phyloP scores from a whole-genome alignment of 2,329 filamentous ascomycete genomes.

The Fusarium veterinarium region DNA sequence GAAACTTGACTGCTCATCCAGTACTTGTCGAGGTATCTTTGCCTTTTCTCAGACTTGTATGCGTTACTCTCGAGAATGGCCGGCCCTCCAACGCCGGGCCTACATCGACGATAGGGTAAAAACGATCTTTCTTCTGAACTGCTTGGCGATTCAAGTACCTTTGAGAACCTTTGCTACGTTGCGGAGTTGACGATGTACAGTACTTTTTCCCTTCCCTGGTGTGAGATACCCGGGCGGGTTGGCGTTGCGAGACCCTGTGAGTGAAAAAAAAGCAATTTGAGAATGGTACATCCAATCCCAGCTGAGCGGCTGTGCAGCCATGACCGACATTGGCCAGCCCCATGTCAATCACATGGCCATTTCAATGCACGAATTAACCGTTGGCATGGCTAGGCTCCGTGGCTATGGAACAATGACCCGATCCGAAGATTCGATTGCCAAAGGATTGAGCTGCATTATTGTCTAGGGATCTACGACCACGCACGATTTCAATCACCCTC shows the following conservation, averaged over 20 bases:
- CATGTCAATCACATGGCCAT: conserved; percentile 45
- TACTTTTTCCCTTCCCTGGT: conserved; percentile 39
- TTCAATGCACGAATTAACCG: conserved; percentile 37
- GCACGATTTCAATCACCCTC: conserved; percentile 38
- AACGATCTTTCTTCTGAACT: conserved; percentile 14
- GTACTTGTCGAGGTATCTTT: conserved; percentile 18
- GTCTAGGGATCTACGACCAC: conserved; percentile 24
- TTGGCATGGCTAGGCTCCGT: conserved; percentile 38
- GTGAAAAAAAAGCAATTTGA: conserved; percentile 40
- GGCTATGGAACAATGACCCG: conserved; percentile 39
- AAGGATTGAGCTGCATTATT: conserved; percentile 20
- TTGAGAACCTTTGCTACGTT: conserved; percentile 28
- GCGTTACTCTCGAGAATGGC: conserved; percentile 3
- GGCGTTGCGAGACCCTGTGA: conserved; percentile 31
- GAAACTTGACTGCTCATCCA: conserved; percentile 9
- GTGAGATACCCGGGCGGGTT: conserved; percentile 22
- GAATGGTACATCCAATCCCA: conserved; percentile 37
- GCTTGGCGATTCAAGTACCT: conserved; percentile 27
- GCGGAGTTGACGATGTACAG: conserved; percentile 30
- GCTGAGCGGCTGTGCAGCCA: conserved; percentile 40
- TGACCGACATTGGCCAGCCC: conserved; percentile 37
- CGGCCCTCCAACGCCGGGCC: conserved; percentile 9
- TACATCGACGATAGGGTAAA: conserved; percentile 14
- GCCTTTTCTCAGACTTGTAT: conserved; percentile 16
- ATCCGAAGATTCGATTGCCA: conserved; percentile 36